These are phyloP conservation scores for Dactylellina leptospora DNA, from an alignment of 2,329 filamentous ascomycete species.

Conservation along the genomic window DNA sequence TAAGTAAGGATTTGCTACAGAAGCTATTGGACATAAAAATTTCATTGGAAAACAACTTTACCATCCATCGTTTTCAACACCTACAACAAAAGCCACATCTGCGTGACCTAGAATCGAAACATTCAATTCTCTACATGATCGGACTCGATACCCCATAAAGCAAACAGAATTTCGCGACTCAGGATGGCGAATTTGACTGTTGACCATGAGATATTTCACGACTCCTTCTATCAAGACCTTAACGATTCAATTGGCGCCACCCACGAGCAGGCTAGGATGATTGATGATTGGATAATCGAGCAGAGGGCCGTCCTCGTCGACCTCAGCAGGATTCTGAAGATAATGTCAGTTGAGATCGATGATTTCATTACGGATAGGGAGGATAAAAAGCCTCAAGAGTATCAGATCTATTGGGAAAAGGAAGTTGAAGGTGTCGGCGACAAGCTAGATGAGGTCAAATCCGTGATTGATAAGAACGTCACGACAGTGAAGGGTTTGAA, in stretches of 20 bases:
- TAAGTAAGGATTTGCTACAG: no score
- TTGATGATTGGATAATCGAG: conserved; percentile 1
- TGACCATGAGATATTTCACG: no score
- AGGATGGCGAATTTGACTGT: no score
- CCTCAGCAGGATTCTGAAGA: background rate
- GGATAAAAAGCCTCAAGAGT: background rate
- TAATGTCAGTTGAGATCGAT: background rate
- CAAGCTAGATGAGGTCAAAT: background rate
- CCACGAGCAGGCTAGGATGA: background rate
- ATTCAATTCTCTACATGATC: no score
- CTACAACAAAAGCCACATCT: no score
- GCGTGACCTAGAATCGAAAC: no score
- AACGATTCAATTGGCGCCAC: background rate
- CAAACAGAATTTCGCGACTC: no score
- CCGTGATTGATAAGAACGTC: background rate
- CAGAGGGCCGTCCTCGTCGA: background rate
- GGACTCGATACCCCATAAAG: no score
- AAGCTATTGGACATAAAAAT: no score
- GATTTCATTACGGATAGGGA: background rate
- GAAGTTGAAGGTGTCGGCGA: background rate
- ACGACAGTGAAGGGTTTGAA: background rate
- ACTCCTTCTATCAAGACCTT: background rate
- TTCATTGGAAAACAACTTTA: no score
- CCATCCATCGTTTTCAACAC: no score
- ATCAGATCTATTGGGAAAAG: background rate